These are phyloP conservation scores for Alternaria brassicicola DNA, from an alignment of 2,329 filamentous ascomycete species.

Conservation along the genomic window DNA sequence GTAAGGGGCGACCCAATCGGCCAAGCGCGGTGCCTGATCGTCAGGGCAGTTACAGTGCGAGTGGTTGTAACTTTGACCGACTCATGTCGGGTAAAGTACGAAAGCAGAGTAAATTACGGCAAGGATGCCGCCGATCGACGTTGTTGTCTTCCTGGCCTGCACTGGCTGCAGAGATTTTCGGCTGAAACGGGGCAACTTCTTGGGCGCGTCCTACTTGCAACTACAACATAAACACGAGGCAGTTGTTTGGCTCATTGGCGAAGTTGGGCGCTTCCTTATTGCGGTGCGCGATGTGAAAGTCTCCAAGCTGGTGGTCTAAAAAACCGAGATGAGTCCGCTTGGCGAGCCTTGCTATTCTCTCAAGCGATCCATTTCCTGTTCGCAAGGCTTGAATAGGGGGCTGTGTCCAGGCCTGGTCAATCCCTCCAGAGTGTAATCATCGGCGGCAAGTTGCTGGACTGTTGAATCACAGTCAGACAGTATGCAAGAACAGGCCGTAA, in stretches of 20 bases:
- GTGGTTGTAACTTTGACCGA: slow-evolving; percentile 34
- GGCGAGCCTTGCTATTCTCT: slow-evolving; percentile 33
- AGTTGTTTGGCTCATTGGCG: slow-evolving; percentile 10
- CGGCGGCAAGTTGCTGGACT: neutral
- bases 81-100: slow-evolving; percentile 32
- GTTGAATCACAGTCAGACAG: neutral
- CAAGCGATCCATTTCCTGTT: slow-evolving; percentile 27
- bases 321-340: slow-evolving; percentile 32
- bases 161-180: slow-evolving; percentile 30
- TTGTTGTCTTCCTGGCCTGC: slow-evolving; percentile 9
- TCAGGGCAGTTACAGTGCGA: slow-evolving; percentile 25
- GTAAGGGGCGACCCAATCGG: slow-evolving; percentile 39
- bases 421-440: neutral
- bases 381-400: slow-evolving; percentile 37
- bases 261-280: slow-evolving; percentile 3
- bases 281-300: neutral
- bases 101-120: slow-evolving; percentile 42
- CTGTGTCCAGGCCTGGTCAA: slow-evolving; percentile 16
- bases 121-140: slow-evolving; percentile 27
- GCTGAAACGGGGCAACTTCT: slow-evolving; percentile 20
- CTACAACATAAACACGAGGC: neutral
- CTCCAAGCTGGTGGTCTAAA: neutral
- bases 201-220: slow-evolving; percentile 18
- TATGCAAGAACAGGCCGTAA: slow-evolving; percentile 10
- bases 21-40: slow-evolving; percentile 42